Base-by-base conservation (phyloP, 2,329 filamentous ascomycete species). In the Hirsutella rhossiliensis region DNA sequence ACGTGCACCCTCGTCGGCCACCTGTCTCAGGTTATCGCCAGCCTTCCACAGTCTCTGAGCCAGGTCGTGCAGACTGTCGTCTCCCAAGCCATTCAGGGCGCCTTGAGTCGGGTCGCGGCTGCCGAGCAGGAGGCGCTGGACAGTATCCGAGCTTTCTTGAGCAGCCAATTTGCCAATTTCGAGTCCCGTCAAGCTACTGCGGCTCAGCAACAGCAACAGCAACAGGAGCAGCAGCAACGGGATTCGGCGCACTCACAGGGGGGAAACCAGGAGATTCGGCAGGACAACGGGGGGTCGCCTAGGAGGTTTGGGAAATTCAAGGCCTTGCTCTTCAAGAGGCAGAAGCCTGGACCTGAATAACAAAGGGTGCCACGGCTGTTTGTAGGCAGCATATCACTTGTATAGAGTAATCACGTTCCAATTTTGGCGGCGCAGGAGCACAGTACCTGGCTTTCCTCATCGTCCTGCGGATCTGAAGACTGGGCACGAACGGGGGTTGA, bases 131-230 rank as follows among this genome's bases (percentile, higher is more conserved):
- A 40, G 36, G 38, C 41, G 4, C 29, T 36, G 8, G 30, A 36
- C 13, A 28, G 39, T 8, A 23, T 45, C 5, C 12, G 30, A 7
- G 31, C 19, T 3, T 30, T 34, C 11, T 27, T 30, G 17, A 30
- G 11, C 3, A 57, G 56, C 30, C 52, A 55, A 28, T 43, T 47
- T 30, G 48, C 53, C n/a, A 45, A 52, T 19, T 19, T 51, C 2
- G 45, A 52, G 19, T 13, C 15, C 23, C 28, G 38, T 15, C 36
- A 20, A 0, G 11, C 17, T 20, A 29, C 28, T 11, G 15, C 32
- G 11, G 3, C 34, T 3, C 36, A 40, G 28, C 29, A 43, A 3
- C 13, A 23, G 36, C 15, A 9, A 7, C 18, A 19, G 27, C 9
- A 19, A 15, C n/a, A n/a, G 34, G 5, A 9, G 11, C 18, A 4